Percentiles rank a stretch among this genome's conserved stretches.
Evolutionary conservation across 331 rosid species (phyloP).

Genomic region (Rhamnella rubrinervis): DNA sequence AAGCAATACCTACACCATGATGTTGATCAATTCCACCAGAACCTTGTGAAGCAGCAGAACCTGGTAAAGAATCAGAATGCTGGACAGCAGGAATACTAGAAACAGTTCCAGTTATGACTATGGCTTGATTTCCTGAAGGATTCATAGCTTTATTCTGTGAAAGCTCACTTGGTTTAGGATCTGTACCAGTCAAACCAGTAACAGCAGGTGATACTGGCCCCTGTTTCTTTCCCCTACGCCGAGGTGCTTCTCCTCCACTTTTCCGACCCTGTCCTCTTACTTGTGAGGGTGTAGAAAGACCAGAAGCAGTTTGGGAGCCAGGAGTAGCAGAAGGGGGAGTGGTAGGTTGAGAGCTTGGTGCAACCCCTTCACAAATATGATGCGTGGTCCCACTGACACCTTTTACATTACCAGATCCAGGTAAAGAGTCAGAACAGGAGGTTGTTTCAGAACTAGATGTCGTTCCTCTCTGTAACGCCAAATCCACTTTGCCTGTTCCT

Average conservation of each 20-base stretch:
- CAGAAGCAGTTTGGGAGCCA: conserved; percentile 36
- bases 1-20: conserved; percentile 36
- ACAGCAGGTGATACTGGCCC: conserved; percentile 37
- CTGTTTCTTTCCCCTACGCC: conserved; percentile 81
- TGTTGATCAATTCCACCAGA: conserved; percentile 34
- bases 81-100: conserved; percentile 33
- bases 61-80: conserved; percentile 32
- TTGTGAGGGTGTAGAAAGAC: conserved; percentile 45
- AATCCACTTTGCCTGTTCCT: conserved; percentile 44
- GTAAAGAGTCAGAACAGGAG: conserved; percentile 42
- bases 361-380: conserved; percentile 33
- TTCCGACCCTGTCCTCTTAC: conserved; percentile 67
- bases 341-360: conserved; percentile 39
- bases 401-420: conserved; percentile 31
- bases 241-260: conserved; percentile 53
- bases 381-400: conserved; percentile 36
- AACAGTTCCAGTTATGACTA: conserved; percentile 32
- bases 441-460: conserved; percentile 37
- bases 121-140: conserved; percentile 41
- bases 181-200: conserved; percentile 46
- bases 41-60: conserved; percentile 38
- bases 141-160: conserved; percentile 39
- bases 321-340: conserved; percentile 40
- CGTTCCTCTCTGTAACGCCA: conserved; percentile 43
- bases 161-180: conserved; percentile 46